Percentiles rank a stretch among this genome's conserved stretches.
phyloP scores from a whole-genome alignment of 768 basidiomycete genomes.

The Boletus fagicola region DNA sequence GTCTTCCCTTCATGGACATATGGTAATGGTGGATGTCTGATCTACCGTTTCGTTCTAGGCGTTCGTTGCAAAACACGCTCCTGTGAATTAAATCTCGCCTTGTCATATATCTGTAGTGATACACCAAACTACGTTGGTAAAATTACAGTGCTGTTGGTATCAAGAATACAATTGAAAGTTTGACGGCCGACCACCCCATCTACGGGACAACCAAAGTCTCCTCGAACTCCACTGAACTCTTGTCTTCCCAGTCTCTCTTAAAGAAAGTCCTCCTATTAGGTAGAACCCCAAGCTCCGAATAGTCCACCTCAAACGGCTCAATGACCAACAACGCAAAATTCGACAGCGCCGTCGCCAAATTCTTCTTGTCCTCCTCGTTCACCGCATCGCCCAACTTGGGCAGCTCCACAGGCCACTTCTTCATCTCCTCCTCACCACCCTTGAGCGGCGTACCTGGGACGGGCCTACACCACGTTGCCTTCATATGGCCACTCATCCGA shows the following conservation, averaged over 20 bases:
- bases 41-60: not conserved
- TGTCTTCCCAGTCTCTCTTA: slow-evolving; percentile 36
- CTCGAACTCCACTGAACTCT: slow-evolving; percentile 44
- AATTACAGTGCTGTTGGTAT: not conserved
- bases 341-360: slow-evolving; percentile 51
- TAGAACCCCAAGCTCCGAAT: slow-evolving; percentile 53
- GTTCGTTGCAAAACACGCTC: slow-evolving; percentile 2
- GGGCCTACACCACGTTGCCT: slow-evolving; percentile 71
- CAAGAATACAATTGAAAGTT: not conserved
- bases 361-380: slow-evolving; percentile 42
- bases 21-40: not conserved
- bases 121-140: not conserved
- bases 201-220: slow-evolving; percentile 67
- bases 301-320: slow-evolving; percentile 70
- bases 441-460: slow-evolving; percentile 55
- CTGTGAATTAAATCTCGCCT: not conserved
- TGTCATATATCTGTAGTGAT: not conserved
- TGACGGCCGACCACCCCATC: not conserved
- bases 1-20: not conserved
- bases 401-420: slow-evolving; percentile 58
- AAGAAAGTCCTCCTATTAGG: slow-evolving; percentile 63
- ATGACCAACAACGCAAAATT: slow-evolving; percentile 74
- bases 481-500: slow-evolving; percentile 57
- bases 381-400: slow-evolving; percentile 48
- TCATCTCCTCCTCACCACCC: slow-evolving; percentile 54